These are phyloP conservation scores for Trichoderma atroviride DNA, from an alignment of 2,329 filamentous ascomycete species.

Conservation along the genomic window DNA sequence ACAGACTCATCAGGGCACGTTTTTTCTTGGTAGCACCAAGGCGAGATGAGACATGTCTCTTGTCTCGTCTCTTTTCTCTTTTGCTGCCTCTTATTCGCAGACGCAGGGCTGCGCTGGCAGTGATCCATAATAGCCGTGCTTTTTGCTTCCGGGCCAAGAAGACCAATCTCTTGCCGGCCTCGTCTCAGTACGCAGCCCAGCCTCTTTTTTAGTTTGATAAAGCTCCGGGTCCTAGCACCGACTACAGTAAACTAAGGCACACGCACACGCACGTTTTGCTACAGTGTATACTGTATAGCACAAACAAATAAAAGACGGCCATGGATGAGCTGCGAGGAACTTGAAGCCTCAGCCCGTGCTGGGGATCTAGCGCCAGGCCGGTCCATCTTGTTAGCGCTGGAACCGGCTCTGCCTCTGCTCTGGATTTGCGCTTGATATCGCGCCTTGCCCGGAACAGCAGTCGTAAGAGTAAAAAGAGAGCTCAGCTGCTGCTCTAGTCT, in stretches of 20 bases:
- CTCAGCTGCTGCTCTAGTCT: not conserved
- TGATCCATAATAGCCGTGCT: not conserved
- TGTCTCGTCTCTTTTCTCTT: not conserved
- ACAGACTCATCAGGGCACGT: not conserved
- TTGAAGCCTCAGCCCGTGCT: not conserved
- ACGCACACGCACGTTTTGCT: not conserved
- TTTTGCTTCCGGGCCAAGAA: not conserved
- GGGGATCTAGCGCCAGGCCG: slow-evolving; percentile 4
- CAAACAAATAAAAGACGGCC: not conserved
- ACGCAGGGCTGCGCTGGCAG: not conserved
- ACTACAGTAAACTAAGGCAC: not conserved
- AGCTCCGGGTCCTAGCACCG: not conserved
- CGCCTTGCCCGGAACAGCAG: not conserved
- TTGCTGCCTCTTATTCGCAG: not conserved
- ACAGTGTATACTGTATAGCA: not conserved
- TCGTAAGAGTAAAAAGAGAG: not conserved
- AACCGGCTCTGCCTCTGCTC: not conserved
- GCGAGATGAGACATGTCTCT: not conserved
- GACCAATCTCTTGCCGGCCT: too few relatives aligned
- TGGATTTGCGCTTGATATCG: not conserved
- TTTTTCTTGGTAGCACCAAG: not conserved
- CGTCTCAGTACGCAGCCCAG: too few relatives aligned
- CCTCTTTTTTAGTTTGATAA: not conserved
- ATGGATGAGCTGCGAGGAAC: slow-evolving; percentile 12
- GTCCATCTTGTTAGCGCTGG: not conserved